phyloP scores from a whole-genome alignment of 306 rosid species.

The Hylodesmum podocarpum region DNA sequence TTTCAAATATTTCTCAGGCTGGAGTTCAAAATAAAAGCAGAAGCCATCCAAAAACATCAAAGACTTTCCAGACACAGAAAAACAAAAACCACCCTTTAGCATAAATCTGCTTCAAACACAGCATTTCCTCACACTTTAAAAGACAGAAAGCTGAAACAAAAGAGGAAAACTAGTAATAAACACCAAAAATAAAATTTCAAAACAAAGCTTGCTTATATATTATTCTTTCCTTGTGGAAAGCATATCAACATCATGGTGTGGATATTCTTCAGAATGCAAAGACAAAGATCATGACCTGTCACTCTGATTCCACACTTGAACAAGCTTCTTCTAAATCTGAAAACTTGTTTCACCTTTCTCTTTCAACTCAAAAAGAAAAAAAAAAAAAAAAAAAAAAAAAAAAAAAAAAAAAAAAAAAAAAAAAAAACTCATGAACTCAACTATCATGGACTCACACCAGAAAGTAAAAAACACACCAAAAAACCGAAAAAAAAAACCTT shows the following conservation, averaged over 20 bases:
- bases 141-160: conserved; percentile 37
- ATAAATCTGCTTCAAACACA: conserved; percentile 32
- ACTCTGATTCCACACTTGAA: conserved; percentile 52
- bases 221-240: conserved; percentile 23
- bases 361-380: conserved; percentile 40
- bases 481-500: conserved; percentile 1
- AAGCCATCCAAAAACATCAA: conserved; percentile 13
- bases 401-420: conserved; percentile 24
- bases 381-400: conserved; percentile 25
- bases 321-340: conserved; percentile 49
- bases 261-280: conserved; percentile 47
- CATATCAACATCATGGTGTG: conserved; percentile 32
- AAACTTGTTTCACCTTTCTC: conserved; percentile 31
- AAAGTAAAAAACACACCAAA: conserved; percentile 26
- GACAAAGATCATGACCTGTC: conserved; percentile 59
- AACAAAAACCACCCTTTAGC: background rate
- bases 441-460: conserved; percentile 8
- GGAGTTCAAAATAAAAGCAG: conserved; percentile 2
- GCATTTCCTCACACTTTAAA: conserved; percentile 26
- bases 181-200: background rate
- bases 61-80: conserved; percentile 20
- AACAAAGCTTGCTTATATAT: conserved; percentile 13
- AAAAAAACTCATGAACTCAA: conserved; percentile 25
- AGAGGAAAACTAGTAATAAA: conserved; percentile 13
- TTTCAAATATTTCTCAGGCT: conserved; percentile 30